Percentiles rank a stretch among this genome's conserved stretches.
These are phyloP conservation scores for Moricandia arvensis DNA, from an alignment of 345 rosid genomes.

Conservation along the genomic window DNA sequence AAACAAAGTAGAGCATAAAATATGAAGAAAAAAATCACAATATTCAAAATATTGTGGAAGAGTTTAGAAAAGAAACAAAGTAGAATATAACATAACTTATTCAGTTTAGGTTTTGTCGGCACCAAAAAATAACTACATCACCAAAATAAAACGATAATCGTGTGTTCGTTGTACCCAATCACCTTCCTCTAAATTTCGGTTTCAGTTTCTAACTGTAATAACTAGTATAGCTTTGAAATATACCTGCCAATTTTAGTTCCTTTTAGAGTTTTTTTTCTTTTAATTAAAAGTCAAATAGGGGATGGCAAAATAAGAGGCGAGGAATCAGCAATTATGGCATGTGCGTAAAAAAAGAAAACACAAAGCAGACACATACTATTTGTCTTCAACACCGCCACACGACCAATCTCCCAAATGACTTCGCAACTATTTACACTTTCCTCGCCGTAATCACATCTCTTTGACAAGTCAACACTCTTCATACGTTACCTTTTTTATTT, in stretches of 20 bases:
- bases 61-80: not conserved
- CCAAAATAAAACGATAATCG: slow-evolving; percentile 1
- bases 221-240: not conserved
- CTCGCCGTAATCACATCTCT: slow-evolving; percentile 39
- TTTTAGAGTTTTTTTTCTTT: not conserved
- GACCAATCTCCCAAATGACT: slow-evolving; percentile 33
- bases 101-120: slow-evolving; percentile 33
- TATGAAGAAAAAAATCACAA: not conserved
- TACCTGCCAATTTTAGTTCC: not conserved
- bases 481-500: slow-evolving; percentile 7
- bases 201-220: not conserved
- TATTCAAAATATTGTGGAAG: not conserved
- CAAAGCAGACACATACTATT: slow-evolving; percentile 28
- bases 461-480: slow-evolving; percentile 55
- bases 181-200: slow-evolving; percentile 21
- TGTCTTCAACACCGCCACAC: slow-evolving; percentile 38
- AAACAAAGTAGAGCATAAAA: no score
- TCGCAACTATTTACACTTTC: slow-evolving; percentile 34
- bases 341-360: slow-evolving; percentile 25
- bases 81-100: slow-evolving; percentile 11
- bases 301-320: slow-evolving; percentile 20
- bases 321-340: slow-evolving; percentile 31
- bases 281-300: slow-evolving; percentile 21
- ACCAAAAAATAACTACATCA: slow-evolving; percentile 14
- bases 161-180: not conserved